Evolutionary conservation across 331 rosid genomes (phyloP).

Genomic region (Ulmus americana): DNA sequence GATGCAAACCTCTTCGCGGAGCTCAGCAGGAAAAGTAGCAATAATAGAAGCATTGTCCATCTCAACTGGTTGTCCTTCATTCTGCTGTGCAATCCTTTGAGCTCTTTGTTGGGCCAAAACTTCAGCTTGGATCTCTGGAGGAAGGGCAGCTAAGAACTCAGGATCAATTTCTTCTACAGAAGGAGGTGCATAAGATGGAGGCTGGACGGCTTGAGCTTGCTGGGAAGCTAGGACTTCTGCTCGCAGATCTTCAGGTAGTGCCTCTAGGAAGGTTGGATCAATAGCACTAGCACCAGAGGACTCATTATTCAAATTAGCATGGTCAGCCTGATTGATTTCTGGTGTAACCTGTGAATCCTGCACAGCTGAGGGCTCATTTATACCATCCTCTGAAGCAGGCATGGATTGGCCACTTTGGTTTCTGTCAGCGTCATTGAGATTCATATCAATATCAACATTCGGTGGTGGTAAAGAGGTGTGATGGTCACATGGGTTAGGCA

Average conservation of each 20-base stretch:
- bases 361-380: slow-evolving; percentile 47
- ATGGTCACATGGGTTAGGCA: slow-evolving; percentile 39
- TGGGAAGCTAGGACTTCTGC: slow-evolving; percentile 97
- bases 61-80: slow-evolving; percentile 98
- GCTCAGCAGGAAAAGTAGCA: slow-evolving; percentile 97
- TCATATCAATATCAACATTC: slow-evolving; percentile 75
- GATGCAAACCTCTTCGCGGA: slow-evolving; percentile 89
- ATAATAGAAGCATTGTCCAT: slow-evolving; percentile 97
- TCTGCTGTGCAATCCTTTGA: slow-evolving; percentile 84
- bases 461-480: slow-evolving; percentile 39
- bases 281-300: slow-evolving; percentile 76
- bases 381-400: slow-evolving; percentile 40
- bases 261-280: slow-evolving; percentile 98
- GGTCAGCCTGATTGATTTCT: slow-evolving; percentile 50
- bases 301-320: slow-evolving; percentile 51
- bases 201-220: slow-evolving; percentile 90
- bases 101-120: slow-evolving; percentile 97
- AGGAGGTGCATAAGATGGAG: slow-evolving; percentile 80
- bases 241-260: slow-evolving; percentile 87
- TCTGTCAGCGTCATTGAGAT: slow-evolving; percentile 49
- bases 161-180: slow-evolving; percentile 94
- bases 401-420: slow-evolving; percentile 44
- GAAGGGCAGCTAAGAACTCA: slow-evolving; percentile 98
- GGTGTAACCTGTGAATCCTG: slow-evolving; percentile 46
- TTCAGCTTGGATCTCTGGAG: slow-evolving; percentile 95